Base-by-base conservation (phyloP, 1,284 basidiomycete genomes). In the Apiotrichum akiyoshidainum region DNA sequence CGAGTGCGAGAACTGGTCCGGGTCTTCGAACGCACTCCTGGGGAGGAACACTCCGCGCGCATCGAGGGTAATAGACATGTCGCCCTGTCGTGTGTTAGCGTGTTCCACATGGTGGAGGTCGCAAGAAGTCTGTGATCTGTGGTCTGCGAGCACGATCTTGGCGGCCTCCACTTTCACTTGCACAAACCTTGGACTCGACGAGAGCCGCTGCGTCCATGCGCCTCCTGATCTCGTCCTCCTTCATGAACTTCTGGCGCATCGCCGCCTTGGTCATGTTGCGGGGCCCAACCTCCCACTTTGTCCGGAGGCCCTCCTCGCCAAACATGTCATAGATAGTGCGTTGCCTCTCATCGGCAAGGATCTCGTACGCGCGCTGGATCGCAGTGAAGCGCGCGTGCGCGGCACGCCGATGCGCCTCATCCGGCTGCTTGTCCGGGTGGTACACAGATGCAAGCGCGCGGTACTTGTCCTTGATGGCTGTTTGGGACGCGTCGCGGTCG, bases 381-480 rank as follows among this genome's bases (percentile, higher is more conserved):
- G 69, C 68, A 33, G 70, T 68, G 53, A 76, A 75, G 26, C 68
- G 67, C 6, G 53, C 57, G 53, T 73, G 72, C 11, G 74, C 73
- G 12, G 71, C 70, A 10, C 42, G 46, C 5, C 69, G 65, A 14
- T 63, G 59, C 52, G 44, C 60, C 61, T 78, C 59, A 70, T 78
- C 54, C 66, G 75, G 72, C 59, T 83, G 82, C 57, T 82, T 80
- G 69, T 83, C 82, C 1, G 82, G 82, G 61, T 83, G 82, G 46
- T 80, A 78, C 1, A 78, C 71, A 0, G 80, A 71, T 45, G 75
- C 77, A 0, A 78, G 61, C 11, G 68, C 56, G 33, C 77, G 67
- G 58, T 78, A 78, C 13, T 68, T 51, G 42, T 76, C 75, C 44
- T 71, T 58, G 46, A 78, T 75, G 50, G 74, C 71, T 9, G 66